These are phyloP conservation scores for Puccinia triticina DNA, from an alignment of 1,284 basidiomycete species.

Conservation along the genomic window DNA sequence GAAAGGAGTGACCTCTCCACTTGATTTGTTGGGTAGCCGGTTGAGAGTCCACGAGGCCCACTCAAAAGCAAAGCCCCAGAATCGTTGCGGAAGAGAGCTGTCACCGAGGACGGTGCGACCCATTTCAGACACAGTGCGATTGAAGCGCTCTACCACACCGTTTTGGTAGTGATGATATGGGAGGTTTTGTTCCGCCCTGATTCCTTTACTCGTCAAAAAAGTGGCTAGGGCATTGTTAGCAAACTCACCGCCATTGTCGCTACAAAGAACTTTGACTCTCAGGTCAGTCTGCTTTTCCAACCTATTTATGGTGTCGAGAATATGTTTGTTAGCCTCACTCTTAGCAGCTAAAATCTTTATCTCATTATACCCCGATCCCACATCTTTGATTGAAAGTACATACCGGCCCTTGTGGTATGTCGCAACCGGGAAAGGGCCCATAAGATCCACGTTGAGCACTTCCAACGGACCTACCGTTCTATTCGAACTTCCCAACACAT, in stretches of 20 bases:
- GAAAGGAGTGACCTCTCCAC: no score
- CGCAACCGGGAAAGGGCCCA: constrained; percentile 4
- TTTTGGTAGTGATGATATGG: constrained; percentile 14
- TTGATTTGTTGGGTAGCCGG: no score
- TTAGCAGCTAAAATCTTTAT: background rate
- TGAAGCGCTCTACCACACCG: background rate
- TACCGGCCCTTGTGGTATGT: background rate
- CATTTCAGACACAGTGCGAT: background rate
- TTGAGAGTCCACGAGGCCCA: no score
- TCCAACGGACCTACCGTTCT: background rate
- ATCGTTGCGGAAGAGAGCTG: no score
- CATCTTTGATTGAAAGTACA: background rate
- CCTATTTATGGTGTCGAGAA: background rate
- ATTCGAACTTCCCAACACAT: background rate
- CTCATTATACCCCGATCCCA: background rate
- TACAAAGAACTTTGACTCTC: constrained; percentile 1
- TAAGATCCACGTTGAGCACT: background rate
- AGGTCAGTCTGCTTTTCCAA: background rate
- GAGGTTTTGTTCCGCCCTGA: background rate
- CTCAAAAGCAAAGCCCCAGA: no score
- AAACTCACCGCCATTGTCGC: constrained; percentile 25
- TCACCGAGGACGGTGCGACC: background rate
- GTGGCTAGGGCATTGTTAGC: background rate
- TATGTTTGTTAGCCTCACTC: constrained; percentile 1
- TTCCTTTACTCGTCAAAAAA: background rate